Evolutionary conservation across 2,329 filamentous ascomycete genomes (phyloP).

Genomic region (Penicillium sp.): DNA sequence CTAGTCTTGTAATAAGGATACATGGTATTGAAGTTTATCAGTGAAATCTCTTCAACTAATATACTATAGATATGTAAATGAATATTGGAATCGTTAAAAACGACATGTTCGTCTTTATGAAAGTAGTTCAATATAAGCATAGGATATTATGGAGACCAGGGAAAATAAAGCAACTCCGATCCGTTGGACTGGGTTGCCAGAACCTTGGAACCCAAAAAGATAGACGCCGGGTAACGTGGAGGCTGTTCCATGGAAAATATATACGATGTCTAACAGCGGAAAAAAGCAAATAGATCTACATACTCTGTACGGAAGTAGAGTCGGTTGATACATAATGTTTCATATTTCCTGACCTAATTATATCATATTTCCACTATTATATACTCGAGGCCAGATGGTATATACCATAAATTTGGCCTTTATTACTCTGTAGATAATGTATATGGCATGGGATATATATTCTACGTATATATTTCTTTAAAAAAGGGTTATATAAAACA

Average conservation of each 20-base stretch:
- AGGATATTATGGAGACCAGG: slow-evolving; percentile 2
- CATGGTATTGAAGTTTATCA: background rate
- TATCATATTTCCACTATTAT: background rate
- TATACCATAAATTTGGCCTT: background rate
- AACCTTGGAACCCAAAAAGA: slow-evolving; percentile 4
- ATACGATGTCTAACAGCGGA: background rate
- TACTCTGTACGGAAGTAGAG: background rate
- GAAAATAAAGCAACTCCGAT: slow-evolving; percentile 18
- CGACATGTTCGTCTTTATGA: background rate
- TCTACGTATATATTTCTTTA: too few relatives aligned
- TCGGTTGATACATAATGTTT: background rate
- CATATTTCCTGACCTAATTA: background rate
- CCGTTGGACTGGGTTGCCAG: slow-evolving; percentile 25
- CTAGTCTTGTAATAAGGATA: background rate
- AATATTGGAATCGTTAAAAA: background rate
- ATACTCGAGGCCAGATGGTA: background rate
- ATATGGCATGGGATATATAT: too few relatives aligned
- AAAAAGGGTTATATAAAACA: too few relatives aligned
- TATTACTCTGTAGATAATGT: background rate
- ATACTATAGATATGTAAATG: too few relatives aligned
- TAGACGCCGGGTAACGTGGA: slow-evolving; percentile 16
- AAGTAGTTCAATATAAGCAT: background rate
- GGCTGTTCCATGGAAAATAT: background rate
- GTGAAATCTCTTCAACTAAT: background rate
- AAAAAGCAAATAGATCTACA: background rate